Conservation (phyloP, 139 green algal species). For the Chlorella sp. region DNA sequence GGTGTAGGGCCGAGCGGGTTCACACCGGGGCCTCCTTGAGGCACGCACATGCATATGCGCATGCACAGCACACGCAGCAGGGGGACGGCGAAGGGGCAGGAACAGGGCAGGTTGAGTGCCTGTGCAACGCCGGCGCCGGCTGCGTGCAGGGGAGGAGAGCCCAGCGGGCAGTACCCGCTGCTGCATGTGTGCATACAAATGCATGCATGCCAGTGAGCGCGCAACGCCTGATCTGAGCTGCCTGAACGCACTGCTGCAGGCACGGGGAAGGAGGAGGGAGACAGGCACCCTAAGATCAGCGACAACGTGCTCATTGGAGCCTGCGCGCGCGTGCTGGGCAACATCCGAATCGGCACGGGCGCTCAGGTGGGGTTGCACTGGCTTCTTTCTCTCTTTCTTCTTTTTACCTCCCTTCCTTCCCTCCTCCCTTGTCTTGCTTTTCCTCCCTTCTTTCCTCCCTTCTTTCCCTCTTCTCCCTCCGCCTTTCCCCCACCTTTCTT, state of each 20-base stretch:
- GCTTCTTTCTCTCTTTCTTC: no score
- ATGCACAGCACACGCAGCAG: not conserved
- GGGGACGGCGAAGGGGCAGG: no score
- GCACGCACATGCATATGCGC: not conserved
- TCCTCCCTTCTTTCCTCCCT: no score
- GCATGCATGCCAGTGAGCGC: not conserved
- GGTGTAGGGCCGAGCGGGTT: no score
- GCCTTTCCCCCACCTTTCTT: no score
- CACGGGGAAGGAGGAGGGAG: conserved; percentile 93
- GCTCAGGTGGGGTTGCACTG: conserved; percentile 70
- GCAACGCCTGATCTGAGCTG: not conserved
- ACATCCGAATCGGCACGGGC: conserved; percentile 93
- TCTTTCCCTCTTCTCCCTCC: no score
- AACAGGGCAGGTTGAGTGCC: no score
- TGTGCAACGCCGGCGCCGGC: no score
- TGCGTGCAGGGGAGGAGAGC: not conserved
- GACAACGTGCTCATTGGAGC: conserved; percentile 94
- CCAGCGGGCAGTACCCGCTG: not conserved
- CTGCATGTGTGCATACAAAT: not conserved
- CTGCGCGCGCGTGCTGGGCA: conserved; percentile 90
- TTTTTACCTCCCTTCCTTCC: no score
- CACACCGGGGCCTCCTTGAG: not conserved
- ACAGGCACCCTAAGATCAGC: conserved; percentile 96
- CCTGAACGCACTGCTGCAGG: conserved; percentile 42
- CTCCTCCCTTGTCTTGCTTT: no score